Percentiles rank a stretch among this genome's conserved stretches.
Evolutionary conservation across 106 monocot genomes (phyloP).

Genomic region (Allium cepa): DNA sequence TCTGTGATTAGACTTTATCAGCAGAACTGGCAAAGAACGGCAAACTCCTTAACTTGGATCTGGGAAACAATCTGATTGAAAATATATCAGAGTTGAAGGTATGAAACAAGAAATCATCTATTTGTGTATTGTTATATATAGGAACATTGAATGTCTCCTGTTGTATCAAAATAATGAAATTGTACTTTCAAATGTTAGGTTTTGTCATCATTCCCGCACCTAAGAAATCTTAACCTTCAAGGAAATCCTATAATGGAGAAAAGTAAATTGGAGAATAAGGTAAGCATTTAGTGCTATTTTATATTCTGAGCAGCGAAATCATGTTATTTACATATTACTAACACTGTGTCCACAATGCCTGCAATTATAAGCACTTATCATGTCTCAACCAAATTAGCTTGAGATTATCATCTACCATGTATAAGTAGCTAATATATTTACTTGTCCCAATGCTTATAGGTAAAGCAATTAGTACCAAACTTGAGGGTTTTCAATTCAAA

Average conservation of each 20-base stretch:
- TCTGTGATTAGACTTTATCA: conserved; percentile 38
- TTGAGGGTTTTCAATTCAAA: conserved; percentile 74
- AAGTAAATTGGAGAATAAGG: conserved; percentile 64
- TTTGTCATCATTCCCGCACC: conserved; percentile 47
- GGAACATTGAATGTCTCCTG: not conserved
- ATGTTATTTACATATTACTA: not conserved
- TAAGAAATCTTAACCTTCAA: conserved; percentile 80
- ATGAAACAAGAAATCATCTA: not conserved
- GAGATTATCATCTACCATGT: too few species aligned
- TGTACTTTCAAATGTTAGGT: conserved; percentile 31
- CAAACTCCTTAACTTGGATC: conserved; percentile 62
- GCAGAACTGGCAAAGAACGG: conserved; percentile 44
- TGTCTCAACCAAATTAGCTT: too few species aligned
- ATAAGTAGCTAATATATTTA: too few species aligned
- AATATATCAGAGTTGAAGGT: conserved; percentile 73
- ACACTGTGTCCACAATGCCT: not conserved
- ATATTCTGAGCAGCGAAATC: not conserved
- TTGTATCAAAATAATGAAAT: not conserved
- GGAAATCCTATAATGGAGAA: conserved; percentile 75
- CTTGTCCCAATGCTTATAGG: conserved; percentile 13
- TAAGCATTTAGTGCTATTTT: not conserved
- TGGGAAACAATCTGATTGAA: conserved; percentile 82
- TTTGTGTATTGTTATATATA: not conserved
- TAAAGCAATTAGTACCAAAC: conserved; percentile 56
- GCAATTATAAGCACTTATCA: too few species aligned